Base-by-base conservation (phyloP, 495 filamentous ascomycete genomes). In the Hypoxylon cercidicola region DNA sequence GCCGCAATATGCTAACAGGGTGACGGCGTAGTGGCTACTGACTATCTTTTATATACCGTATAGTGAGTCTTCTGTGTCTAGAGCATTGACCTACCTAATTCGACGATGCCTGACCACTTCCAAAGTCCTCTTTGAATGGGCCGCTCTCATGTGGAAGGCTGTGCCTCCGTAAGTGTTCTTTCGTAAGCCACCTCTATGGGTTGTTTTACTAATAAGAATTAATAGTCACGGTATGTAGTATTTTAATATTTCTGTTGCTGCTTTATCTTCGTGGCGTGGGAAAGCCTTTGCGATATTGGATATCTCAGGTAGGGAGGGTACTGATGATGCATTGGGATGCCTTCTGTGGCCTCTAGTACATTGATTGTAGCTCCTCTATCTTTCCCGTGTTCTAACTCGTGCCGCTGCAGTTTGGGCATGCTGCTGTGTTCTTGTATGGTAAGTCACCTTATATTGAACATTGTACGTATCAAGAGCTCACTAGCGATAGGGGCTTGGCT, bases 21-120 rank as follows among this genome's bases (percentile, higher is more conserved):
- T 25, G 18, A 30, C 11, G 4, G 13, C n/a, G 10, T 47, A 88
- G 64, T 96, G 90, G 90, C 79, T 93, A 15, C 75, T 93, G 44
- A 93, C 89, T 0, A 88, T 91, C 32, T 95, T 93, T 68, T 93
- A 93, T 68, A 89, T 88, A 18, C 76, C 83, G 1, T 88, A 88
- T 58, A 86, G 75, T 79, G 49, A 35, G 68, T 20, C 66, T 47
- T 7, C 54, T 55, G 15, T 18, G 6, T 6, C 15, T 55, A 48
- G 68, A 6, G 2, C 16, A 18, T 9, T 16, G 7, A 18, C 9
- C 40, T 9, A 20, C 16, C 16, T 7, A 6, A 20, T 19, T 8
- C 23, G 23, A 55, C 50, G 62, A 40, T 37, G 10, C 1, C 30
- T 59, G 51, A 70, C 84, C 3, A 0, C 13, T 71, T 79, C 2